Evolutionary conservation across 23 red algal genomes (phyloP), one percentile per base, ranked within the genome.

Genomic region (Agarophyton chilense): DNA sequence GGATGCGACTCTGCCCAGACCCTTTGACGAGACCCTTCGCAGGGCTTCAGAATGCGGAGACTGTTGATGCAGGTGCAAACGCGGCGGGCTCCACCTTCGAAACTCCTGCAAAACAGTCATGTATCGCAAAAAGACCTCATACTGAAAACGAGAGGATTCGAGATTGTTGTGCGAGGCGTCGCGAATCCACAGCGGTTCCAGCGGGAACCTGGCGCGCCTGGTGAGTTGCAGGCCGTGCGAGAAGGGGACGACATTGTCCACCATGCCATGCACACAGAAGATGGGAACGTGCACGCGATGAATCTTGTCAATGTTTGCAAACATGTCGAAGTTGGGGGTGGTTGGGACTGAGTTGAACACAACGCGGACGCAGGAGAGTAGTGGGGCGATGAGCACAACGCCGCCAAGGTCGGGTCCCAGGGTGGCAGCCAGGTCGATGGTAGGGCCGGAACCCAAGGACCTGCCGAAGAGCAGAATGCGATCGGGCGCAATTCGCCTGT

Each of bases 241-340:
- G 47, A 91, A 90, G 32, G 94, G 87, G 6, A 96, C 88, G 21
- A 96, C 94, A 5, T 92, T 55, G 60, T 96, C 94, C 34, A 65
- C 53, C 72, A 87, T 80, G 19, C 88, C 94, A 45, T 96, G 94
- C n/a, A 96, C 86, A 52, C 90, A 87, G 46, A 96, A 86, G 24
- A 96, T 67, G 45, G 94, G 94, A 18, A 79, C 81, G 11, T 58
- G 39, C 50, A 96, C 77, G 2, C 52, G 43, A 2, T 26, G 25
- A 58, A 96, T 77, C 34, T 72, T 56, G 62, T 96, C 86, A 33
- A 96, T 68, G 51, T 90, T 91, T 2, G 90, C 76, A 72, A 96
- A 96, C 94, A 92, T 96, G 65, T 96, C 94, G 42, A 92, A 86
- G 0, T 41, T 58, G 43, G 83, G 67, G 31, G 94, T 92, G 38